A percentile compares a stretch with the other conserved stretches of the same genome.
Evolutionary conservation across 2,329 filamentous ascomycete species (phyloP).

Genomic region (Aureobasidium melanogenum): DNA sequence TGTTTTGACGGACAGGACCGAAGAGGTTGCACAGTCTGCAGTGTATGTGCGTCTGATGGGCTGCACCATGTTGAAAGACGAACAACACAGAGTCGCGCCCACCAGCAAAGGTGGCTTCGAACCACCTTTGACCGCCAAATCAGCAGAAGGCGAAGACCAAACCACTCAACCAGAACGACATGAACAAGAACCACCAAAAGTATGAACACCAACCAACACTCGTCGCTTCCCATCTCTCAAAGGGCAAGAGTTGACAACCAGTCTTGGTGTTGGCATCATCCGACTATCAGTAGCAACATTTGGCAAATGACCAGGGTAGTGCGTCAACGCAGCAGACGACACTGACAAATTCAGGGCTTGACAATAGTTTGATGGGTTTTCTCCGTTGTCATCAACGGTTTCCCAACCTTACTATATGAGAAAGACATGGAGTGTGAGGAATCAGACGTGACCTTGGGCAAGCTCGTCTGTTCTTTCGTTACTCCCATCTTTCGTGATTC

Average conservation of each 20-base stretch:
- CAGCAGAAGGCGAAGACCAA: not conserved
- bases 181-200: not conserved
- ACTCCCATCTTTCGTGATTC: not conserved
- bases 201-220: not conserved
- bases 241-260: not conserved
- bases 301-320: not conserved
- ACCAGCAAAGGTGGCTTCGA: not conserved
- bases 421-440: not conserved
- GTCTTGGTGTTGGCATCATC: not conserved
- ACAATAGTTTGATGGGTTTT: not conserved
- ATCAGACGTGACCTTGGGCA: not conserved
- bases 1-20: not conserved
- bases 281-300: not conserved
- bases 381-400: not conserved
- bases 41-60: not conserved
- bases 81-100: not conserved
- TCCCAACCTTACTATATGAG: not conserved
- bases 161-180: not conserved
- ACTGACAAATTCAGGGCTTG: not conserved
- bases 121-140: not conserved
- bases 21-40: not conserved
- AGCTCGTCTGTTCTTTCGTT: not conserved
- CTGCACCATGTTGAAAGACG: not conserved
- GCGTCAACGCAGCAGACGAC: not conserved
- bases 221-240: not conserved